Evolutionary conservation across 2,329 filamentous ascomycete species (phyloP), one percentile per base, ranked within the genome.

Genomic region (Phialemoniopsis sp.): DNA sequence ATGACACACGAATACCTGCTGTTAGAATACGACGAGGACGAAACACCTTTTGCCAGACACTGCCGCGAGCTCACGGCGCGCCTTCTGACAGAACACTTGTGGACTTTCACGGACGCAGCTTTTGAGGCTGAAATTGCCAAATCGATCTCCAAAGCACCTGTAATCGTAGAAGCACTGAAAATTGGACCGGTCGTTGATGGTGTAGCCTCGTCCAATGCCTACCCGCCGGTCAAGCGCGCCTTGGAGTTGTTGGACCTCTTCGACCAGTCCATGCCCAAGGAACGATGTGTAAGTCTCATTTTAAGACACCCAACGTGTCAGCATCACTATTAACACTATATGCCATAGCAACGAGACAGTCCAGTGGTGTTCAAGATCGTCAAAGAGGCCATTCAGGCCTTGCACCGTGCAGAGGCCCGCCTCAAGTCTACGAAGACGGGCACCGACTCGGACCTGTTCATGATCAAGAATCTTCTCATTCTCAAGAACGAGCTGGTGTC

Each of bases 401-500:
- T 98, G 14, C 79, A 89, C 46, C 76, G 82, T 37, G 91, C 89
- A 19, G 86, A 89, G 49, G 68, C 74, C 6, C 78, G 78, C 44
- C 84, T 95, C 49, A 76, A 80, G 40, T 75, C 75, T 29, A 80
- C 78, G 46, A 73, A 70, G 47, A 55, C 62, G 40, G 70, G 75
- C 16, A 57, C 83, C 7, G 89, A 97, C 57, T 78, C 86, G 0
- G 87, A 95, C 50, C 75, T 98, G 5, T 98, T 98, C 63, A 82
- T 96, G 55, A 84, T 98, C 52, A 93, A 91, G 52, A 95, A 98
- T 58, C 76, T 98, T 3, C 83, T 98, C 36, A 84, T 96, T 36
- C 78, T 98, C 37, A 97, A 97, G 63, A 94, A 96, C 57, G 88
- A 96, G 58, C 86, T 98, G 37, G 82, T 98, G 18, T 90, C 90